Evolutionary conservation across 75 land plant species (phyloP).

Genomic region (Cryptomeria japonica): DNA sequence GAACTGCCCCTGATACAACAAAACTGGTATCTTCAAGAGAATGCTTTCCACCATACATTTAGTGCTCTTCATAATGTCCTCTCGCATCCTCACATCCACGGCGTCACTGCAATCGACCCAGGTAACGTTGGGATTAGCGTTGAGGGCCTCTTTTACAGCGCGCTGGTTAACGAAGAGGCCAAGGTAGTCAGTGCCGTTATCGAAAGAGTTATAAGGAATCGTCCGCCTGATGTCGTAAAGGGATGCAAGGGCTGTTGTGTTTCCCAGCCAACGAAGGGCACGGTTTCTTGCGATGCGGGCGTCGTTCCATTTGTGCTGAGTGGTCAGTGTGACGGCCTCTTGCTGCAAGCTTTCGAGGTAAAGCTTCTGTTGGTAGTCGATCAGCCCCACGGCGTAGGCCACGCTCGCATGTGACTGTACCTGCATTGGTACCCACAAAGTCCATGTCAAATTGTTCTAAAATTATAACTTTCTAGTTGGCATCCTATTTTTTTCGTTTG

Average conservation of each 20-base stretch:
- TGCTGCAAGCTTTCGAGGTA: slow-evolving; percentile 21
- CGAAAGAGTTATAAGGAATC: slow-evolving; percentile 20
- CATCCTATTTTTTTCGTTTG: no score
- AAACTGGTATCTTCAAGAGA: no score
- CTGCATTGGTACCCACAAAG: no score
- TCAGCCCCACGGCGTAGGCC: slow-evolving; percentile 65
- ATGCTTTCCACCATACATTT: no score
- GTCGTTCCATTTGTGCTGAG: slow-evolving; percentile 41
- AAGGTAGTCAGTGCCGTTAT: slow-evolving; percentile 23
- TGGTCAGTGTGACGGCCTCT: no score
- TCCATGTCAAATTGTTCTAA: no score
- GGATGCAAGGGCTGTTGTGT: slow-evolving; percentile 66
- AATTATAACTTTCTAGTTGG: no score
- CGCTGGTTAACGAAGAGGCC: slow-evolving; percentile 24
- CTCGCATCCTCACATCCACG: no score
- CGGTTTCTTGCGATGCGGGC: slow-evolving; percentile 43
- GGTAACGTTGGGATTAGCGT: no score
- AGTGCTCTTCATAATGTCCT: no score
- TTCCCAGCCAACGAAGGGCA: slow-evolving; percentile 25
- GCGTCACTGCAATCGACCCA: no score
- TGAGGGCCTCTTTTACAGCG: slow-evolving; percentile 1
- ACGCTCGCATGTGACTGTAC: slow-evolving; percentile 41
- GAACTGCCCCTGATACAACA: no score
- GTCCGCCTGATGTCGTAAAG: slow-evolving; percentile 49
- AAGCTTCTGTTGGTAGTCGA: slow-evolving; percentile 50